Evolutionary conservation across 495 filamentous ascomycete genomes (phyloP).

Genomic region (Clavariopsis aquatica): DNA sequence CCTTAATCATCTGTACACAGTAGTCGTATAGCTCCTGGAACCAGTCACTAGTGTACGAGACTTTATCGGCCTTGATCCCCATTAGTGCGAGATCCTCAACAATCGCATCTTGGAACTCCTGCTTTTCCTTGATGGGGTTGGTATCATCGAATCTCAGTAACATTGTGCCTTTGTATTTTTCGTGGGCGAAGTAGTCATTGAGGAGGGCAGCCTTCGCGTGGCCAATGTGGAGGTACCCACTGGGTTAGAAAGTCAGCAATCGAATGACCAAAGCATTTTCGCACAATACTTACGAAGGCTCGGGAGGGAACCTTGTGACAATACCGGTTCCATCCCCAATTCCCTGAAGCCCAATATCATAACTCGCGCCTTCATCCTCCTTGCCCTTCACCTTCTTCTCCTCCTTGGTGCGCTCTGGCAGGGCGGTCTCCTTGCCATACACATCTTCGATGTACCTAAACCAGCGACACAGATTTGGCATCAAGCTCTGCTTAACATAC

Average conservation of each 20-base stretch:
- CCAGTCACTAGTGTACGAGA: slow-evolving; percentile 84
- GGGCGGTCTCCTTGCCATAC: slow-evolving; percentile 58
- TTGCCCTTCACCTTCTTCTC: slow-evolving; percentile 56
- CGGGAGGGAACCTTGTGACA: slow-evolving; percentile 89
- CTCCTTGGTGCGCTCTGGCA: slow-evolving; percentile 50
- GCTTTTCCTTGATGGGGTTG: slow-evolving; percentile 89
- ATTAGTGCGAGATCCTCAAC: slow-evolving; percentile 81
- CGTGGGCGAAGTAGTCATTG: slow-evolving; percentile 91
- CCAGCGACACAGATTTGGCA: slow-evolving; percentile 83
- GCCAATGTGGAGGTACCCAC: slow-evolving; percentile 89
- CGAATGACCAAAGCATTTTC: background rate
- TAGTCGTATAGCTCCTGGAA: slow-evolving; percentile 84
- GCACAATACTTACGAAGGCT: slow-evolving; percentile 72
- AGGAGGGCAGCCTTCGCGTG: slow-evolving; percentile 91
- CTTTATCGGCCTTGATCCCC: slow-evolving; percentile 78
- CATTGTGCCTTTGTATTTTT: slow-evolving; percentile 80
- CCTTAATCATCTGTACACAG: slow-evolving; percentile 75
- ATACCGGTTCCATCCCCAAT: slow-evolving; percentile 79
- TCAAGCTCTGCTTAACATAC: slow-evolving; percentile 73
- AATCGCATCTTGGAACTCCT: slow-evolving; percentile 88
- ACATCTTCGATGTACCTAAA: slow-evolving; percentile 81
- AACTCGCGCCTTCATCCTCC: slow-evolving; percentile 79
- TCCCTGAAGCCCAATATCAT: slow-evolving; percentile 84
- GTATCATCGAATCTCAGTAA: slow-evolving; percentile 89
- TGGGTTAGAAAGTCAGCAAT: slow-evolving; percentile 36